Base-by-base conservation (phyloP, 2,329 filamentous ascomycete species). In the Sporothrix brunneoviolacea region DNA sequence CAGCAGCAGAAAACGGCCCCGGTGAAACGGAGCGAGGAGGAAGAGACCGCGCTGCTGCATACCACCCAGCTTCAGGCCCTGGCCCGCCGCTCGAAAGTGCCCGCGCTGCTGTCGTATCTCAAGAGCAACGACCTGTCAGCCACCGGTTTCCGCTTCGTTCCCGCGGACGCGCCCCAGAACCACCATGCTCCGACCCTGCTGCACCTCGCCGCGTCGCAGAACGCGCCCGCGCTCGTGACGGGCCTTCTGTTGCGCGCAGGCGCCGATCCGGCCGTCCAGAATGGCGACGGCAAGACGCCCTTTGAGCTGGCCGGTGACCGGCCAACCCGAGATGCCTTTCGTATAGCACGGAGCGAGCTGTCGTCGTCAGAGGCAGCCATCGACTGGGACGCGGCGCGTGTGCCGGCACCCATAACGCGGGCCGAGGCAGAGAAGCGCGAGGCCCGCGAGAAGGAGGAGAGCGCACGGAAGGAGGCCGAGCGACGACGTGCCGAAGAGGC, bases 241-340 rank as follows among this genome's bases (percentile, higher is more conserved):
- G 88, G 89, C 0, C 77, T 98, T 2, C 74, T 98, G 1, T 72
- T 77, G 1, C 90, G 91, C 66, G 84, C 76, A 4, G 75, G 75
- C 2, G 86, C 89, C 2, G 81, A 95, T 60, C 93, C 93, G 0
- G 83, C 82, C 0, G 50, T 83, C 1, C 65, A 67, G 22, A 95
- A 86, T 61, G 72, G 66, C 3, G 89, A 96, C 55, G 86, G 85
- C n/a, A 90, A 86, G 64, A 86, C 88, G 1, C 69, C 93, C 0
- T 97, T 95, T 64, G 89, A 95, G 50, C 77, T 98, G 1, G 82
- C 88, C 1, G 89, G 91, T 37, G 90, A 97, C 64, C 81, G 90
- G 4, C 69, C 83, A 2, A 96, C 91, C 0, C 82, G 91, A 2
- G 91, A 97, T 62, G 88, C 91, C 0, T 98, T 98, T 70, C 86